Evolutionary conservation across 2,329 filamentous ascomycete genomes (phyloP).

Genomic region (Colletotrichum simmondsii): DNA sequence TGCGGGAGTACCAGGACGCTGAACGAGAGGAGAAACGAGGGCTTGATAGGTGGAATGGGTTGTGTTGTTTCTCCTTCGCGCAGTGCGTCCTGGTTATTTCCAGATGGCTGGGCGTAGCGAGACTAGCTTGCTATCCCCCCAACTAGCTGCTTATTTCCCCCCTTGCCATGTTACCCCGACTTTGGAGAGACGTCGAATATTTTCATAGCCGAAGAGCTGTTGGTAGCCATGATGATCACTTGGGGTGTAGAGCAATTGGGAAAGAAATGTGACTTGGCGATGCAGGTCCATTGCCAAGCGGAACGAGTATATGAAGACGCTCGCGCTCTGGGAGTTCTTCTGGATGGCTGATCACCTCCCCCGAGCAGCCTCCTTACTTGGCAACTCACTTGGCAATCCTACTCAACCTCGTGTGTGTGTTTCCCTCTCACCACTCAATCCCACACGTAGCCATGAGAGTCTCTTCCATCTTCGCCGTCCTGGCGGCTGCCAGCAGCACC

Average conservation of each 20-base stretch:
- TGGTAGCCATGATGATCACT: not conserved
- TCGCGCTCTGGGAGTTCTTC: constrained; percentile 7
- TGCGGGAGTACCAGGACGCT: not conserved
- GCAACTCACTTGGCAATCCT: not conserved
- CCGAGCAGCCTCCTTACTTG: constrained; percentile 24
- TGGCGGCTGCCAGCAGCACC: constrained; percentile 35
- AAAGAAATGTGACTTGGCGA: constrained; percentile 16
- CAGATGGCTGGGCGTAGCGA: constrained; percentile 23
- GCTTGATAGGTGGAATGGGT: constrained; percentile 28
- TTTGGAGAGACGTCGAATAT: not conserved
- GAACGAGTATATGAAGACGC: constrained; percentile 28
- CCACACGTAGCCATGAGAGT: constrained; percentile 35
- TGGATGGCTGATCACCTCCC: constrained; percentile 22
- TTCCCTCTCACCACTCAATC: not conserved
- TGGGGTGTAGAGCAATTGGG: not conserved
- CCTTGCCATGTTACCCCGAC: constrained; percentile 11
- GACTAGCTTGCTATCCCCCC: constrained; percentile 9
- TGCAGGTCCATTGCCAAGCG: constrained; percentile 26
- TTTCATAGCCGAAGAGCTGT: not conserved
- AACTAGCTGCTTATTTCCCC: not conserved
- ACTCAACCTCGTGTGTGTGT: not conserved
- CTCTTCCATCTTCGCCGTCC: constrained; percentile 31
- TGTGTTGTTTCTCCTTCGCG: constrained; percentile 25
- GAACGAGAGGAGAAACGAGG: not conserved
- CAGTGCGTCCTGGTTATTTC: constrained; percentile 20